phyloP scores from a whole-genome alignment of 495 filamentous ascomycete species.

The Penicillium simplicissimum region DNA sequence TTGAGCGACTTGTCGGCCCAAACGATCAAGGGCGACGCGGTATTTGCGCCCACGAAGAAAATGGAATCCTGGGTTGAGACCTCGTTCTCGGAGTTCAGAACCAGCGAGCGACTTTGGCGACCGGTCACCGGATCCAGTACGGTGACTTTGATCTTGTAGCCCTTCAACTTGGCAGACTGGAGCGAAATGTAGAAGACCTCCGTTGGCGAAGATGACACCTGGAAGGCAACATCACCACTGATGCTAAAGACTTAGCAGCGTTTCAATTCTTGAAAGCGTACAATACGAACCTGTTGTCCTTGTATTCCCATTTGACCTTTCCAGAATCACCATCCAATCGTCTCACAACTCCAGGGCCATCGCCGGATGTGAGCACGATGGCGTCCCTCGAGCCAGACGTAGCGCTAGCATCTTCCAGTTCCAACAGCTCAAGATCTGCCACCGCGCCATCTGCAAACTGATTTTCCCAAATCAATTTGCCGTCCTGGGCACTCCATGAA shows the following conservation, averaged over 20 bases:
- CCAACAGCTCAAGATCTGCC: slow-evolving; percentile 77
- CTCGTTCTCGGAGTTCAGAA: slow-evolving; percentile 71
- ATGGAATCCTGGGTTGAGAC: slow-evolving; percentile 66
- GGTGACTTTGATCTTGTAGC: slow-evolving; percentile 71
- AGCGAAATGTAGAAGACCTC: slow-evolving; percentile 77
- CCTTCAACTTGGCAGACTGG: slow-evolving; percentile 64
- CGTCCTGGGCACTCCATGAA: slow-evolving; percentile 83
- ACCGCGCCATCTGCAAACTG: slow-evolving; percentile 56
- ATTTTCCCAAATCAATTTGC: slow-evolving; percentile 72
- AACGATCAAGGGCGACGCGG: slow-evolving; percentile 76
- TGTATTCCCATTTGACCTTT: slow-evolving; percentile 73
- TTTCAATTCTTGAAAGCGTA: slow-evolving; percentile 1
- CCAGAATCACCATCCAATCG: slow-evolving; percentile 74
- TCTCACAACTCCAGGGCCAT: slow-evolving; percentile 56
- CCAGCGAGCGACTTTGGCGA: slow-evolving; percentile 61
- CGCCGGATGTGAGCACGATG: slow-evolving; percentile 62
- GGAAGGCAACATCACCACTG: slow-evolving; percentile 70
- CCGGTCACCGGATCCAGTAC: slow-evolving; percentile 72
- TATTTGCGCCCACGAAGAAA: slow-evolving; percentile 78
- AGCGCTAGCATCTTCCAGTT: slow-evolving; percentile 59
- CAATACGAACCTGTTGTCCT: slow-evolving; percentile 55
- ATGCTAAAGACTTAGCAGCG: slow-evolving; percentile 23
- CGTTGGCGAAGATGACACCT: slow-evolving; percentile 72
- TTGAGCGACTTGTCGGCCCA: slow-evolving; percentile 74
- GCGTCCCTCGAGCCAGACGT: slow-evolving; percentile 61